Evolutionary conservation across 2,329 filamentous ascomycete genomes (phyloP).

Genomic region (Cladosporium colombiae): DNA sequence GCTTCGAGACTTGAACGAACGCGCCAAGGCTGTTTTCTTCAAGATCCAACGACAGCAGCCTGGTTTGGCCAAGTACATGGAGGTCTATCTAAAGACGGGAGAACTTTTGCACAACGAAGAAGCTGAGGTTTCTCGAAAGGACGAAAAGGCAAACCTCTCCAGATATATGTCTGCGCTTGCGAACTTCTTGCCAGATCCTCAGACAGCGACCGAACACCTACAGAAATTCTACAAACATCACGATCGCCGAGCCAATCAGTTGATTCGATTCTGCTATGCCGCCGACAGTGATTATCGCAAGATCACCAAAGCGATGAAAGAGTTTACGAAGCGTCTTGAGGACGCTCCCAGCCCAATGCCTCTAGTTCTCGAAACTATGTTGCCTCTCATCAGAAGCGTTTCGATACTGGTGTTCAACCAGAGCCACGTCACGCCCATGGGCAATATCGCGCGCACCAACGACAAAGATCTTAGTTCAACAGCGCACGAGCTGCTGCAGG

Average conservation of each 20-base stretch:
- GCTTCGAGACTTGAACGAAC: constrained; percentile 73
- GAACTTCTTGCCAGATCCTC: constrained; percentile 73
- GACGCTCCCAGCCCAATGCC: constrained; percentile 59
- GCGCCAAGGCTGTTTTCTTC: constrained; percentile 84
- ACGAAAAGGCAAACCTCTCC: constrained; percentile 68
- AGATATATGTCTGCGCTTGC: constrained; percentile 72
- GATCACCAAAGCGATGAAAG: constrained; percentile 84
- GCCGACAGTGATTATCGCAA: constrained; percentile 90
- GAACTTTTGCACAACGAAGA: constrained; percentile 89
- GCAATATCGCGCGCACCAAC: constrained; percentile 82
- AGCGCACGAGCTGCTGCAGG: constrained; percentile 85
- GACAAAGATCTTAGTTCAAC: constrained; percentile 74
- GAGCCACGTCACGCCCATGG: constrained; percentile 87
- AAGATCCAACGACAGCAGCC: constrained; percentile 78
- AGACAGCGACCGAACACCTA: constrained; percentile 72
- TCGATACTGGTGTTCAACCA: constrained; percentile 88
- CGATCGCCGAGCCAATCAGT: constrained; percentile 84
- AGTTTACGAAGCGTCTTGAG: constrained; percentile 70
- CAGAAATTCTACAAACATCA: constrained; percentile 90
- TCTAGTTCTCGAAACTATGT: constrained; percentile 74
- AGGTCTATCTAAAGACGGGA: constrained; percentile 77
- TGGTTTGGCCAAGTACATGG: constrained; percentile 70
- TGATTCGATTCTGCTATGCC: constrained; percentile 82
- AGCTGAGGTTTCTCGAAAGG: constrained; percentile 67
- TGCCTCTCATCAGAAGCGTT: constrained; percentile 79